Evolutionary conservation across 2,329 filamentous ascomycete species (phyloP).

Genomic region (Pseudogymnoascus sp.): DNA sequence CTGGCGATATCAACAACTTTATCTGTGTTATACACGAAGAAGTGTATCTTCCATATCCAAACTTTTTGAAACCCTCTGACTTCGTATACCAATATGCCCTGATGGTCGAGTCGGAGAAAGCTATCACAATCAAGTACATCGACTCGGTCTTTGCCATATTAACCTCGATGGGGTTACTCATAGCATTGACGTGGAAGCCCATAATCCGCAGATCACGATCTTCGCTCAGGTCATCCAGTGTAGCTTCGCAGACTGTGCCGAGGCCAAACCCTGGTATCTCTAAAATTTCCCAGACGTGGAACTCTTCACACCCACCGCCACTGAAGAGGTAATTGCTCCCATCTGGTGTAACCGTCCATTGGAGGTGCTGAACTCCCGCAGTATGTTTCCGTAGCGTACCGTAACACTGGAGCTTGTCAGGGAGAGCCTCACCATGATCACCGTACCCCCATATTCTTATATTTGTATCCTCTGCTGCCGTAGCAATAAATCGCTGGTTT

Average conservation of each 20-base stretch:
- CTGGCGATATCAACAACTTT: conserved; percentile 32
- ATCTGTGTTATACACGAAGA: conserved; percentile 68
- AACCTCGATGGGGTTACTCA: not conserved
- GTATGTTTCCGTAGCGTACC: conserved; percentile 68
- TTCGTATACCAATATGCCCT: conserved; percentile 46
- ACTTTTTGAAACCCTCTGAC: conserved; percentile 36
- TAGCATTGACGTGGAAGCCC: conserved; percentile 57
- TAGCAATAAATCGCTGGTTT: conserved; percentile 44
- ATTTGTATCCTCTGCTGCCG: conserved; percentile 62
- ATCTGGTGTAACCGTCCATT: conserved; percentile 56
- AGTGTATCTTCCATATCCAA: conserved; percentile 53
- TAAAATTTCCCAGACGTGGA: conserved; percentile 66
- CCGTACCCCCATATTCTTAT: conserved; percentile 64
- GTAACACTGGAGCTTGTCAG: conserved; percentile 35
- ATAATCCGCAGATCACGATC: conserved; percentile 67
- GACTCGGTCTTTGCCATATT: conserved; percentile 7
- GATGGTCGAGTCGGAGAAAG: conserved; percentile 75
- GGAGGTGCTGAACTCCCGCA: conserved; percentile 63
- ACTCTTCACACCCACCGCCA: conserved; percentile 79
- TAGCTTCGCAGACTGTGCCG: conserved; percentile 49
- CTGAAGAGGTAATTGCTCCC: conserved; percentile 61
- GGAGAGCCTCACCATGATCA: conserved; percentile 20
- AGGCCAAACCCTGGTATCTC: conserved; percentile 45
- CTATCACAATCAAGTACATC: conserved; percentile 57
- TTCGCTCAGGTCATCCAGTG: conserved; percentile 43